These are phyloP conservation scores for Fomes fomentarius DNA, from an alignment of 1,284 basidiomycete genomes.

Conservation along the genomic window DNA sequence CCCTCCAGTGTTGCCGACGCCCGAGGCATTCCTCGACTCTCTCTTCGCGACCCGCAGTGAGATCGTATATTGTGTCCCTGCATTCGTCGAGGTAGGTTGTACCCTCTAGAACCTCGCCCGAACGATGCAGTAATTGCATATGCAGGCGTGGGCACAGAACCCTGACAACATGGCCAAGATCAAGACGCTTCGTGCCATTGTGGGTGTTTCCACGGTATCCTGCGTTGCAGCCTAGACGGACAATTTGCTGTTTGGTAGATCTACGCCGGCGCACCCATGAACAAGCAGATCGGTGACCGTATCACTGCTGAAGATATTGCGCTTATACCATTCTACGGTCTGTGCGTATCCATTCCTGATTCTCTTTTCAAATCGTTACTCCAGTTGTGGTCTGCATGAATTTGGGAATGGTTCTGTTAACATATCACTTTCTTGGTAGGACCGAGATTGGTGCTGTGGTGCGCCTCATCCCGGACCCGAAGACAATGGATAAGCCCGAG, in stretches of 20 bases:
- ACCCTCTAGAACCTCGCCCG: background rate
- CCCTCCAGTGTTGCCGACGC: conserved; percentile 23
- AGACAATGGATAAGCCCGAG: conserved; percentile 16
- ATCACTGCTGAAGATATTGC: conserved; percentile 29
- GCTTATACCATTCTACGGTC: conserved; percentile 33
- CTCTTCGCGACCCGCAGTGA: conserved; percentile 14
- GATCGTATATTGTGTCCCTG: conserved; percentile 26
- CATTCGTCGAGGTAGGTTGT: conserved; percentile 27
- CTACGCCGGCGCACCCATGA: conserved; percentile 36
- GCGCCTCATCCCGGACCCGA: conserved; percentile 13
- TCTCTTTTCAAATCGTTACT: background rate
- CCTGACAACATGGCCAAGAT: conserved; percentile 18
- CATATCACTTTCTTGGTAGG: background rate
- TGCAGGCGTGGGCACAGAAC: conserved; percentile 29
- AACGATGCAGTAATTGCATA: background rate
- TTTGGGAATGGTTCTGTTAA: no score
- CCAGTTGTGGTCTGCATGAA: background rate
- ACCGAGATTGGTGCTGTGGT: conserved; percentile 16
- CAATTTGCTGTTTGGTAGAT: conserved; percentile 27
- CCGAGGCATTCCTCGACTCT: conserved; percentile 15
- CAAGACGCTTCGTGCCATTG: conserved; percentile 26
- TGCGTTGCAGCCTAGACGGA: background rate
- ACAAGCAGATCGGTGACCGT: conserved; percentile 32
- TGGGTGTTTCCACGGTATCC: background rate
- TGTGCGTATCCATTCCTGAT: conserved; percentile 24